phyloP scores from a whole-genome alignment of 1,284 basidiomycete species.

The Pseudozyma pruni region DNA sequence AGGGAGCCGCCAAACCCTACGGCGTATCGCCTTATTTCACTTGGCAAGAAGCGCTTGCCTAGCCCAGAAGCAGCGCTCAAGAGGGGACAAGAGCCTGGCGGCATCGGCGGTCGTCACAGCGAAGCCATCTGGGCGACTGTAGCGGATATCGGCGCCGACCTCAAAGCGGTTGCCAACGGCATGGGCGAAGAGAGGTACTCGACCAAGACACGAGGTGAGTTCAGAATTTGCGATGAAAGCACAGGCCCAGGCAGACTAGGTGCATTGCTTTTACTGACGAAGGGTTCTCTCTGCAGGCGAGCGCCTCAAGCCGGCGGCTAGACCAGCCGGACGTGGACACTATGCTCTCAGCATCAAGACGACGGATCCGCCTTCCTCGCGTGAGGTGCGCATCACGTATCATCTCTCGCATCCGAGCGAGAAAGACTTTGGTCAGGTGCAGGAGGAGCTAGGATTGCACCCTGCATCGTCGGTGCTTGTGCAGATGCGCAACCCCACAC shows the following conservation, averaged over 20 bases:
- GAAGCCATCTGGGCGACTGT: constrained; percentile 56
- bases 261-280: not conserved
- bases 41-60: constrained; percentile 55
- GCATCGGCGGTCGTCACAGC: constrained; percentile 50
- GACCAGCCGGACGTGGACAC: constrained; percentile 52
- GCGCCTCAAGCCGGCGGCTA: constrained; percentile 39
- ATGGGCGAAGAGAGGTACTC: constrained; percentile 48
- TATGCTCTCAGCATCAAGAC: constrained; percentile 48
- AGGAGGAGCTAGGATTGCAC: constrained; percentile 52
- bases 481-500: constrained; percentile 55
- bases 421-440: constrained; percentile 50
- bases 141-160: constrained; percentile 46
- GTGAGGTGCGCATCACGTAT: constrained; percentile 51
- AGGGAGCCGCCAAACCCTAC: constrained; percentile 38
- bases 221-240: no score
- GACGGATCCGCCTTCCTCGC: constrained; percentile 44
- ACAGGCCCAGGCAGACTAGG: not conserved
- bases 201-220: constrained; percentile 49
- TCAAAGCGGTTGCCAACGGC: constrained; percentile 18
- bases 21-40: constrained; percentile 46
- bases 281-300: constrained; percentile 19
- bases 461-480: constrained; percentile 39
- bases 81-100: constrained; percentile 43
- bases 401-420: constrained; percentile 49
- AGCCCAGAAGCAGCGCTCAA: constrained; percentile 48